Evolutionary conservation across 192 early-diverging fungal genomes (phyloP).

Genomic region (Coemansia sp.): DNA sequence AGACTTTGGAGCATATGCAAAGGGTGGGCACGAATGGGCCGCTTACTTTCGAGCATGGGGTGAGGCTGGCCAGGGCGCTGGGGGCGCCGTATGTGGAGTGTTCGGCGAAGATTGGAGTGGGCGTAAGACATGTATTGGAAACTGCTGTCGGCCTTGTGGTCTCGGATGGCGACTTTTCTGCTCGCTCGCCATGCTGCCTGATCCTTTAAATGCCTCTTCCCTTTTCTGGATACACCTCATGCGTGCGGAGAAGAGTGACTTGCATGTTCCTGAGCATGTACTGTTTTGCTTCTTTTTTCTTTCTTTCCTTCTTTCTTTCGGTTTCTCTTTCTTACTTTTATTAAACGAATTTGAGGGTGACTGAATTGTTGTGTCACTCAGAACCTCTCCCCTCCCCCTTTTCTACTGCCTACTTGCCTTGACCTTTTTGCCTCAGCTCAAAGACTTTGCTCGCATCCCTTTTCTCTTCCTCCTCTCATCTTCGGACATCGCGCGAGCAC

Average conservation of each 20-base stretch:
- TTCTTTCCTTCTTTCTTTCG: not conserved
- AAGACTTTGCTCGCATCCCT: not conserved
- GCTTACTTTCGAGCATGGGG: slow-evolving; percentile 54
- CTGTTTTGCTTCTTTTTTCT: not conserved
- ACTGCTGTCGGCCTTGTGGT: slow-evolving; percentile 55
- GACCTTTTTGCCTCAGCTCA: not conserved
- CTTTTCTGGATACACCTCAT: not conserved
- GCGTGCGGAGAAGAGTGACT: not conserved
- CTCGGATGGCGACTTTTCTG: slow-evolving; percentile 11
- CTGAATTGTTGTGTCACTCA: slow-evolving; percentile 4
- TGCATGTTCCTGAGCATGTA: not conserved
- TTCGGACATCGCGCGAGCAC: not conserved
- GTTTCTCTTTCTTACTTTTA: slow-evolving; percentile 7
- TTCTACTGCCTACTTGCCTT: slow-evolving; percentile 11
- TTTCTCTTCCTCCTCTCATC: not conserved
- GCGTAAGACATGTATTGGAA: slow-evolving; percentile 53
- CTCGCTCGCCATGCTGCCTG: slow-evolving; percentile 16
- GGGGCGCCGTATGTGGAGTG: slow-evolving; percentile 79
- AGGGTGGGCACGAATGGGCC: slow-evolving; percentile 24
- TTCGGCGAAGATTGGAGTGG: slow-evolving; percentile 57
- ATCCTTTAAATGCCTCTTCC: slow-evolving; percentile 16
- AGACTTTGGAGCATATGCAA: slow-evolving; percentile 51
- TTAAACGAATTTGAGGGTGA: not conserved
- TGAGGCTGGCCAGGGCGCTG: slow-evolving; percentile 61
- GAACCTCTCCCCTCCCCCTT: not conserved